phyloP scores from a whole-genome alignment of 345 rosid species.

The Sisymbrium altissimum region DNA sequence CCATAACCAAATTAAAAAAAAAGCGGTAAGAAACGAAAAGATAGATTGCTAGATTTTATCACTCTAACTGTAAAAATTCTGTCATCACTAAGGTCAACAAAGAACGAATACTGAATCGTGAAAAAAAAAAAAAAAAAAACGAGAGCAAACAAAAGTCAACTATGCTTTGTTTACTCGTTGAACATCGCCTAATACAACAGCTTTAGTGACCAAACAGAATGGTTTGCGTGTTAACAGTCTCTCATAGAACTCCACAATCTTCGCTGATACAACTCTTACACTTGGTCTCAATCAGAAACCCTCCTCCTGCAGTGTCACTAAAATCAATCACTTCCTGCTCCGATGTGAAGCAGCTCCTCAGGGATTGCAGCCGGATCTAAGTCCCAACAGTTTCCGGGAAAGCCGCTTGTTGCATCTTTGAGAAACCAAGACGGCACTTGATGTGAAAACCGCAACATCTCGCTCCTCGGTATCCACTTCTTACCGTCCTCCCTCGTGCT shows the following conservation, averaged over 20 bases:
- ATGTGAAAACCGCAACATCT: constrained; percentile 91
- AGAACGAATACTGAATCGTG: constrained; percentile 17
- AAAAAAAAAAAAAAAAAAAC: background rate
- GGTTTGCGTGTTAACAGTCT: constrained; percentile 15
- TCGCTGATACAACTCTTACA: constrained; percentile 24
- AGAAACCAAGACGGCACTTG: constrained; percentile 92
- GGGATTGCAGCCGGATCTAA: constrained; percentile 98
- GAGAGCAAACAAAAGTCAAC: constrained; percentile 24
- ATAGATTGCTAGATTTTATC: constrained; percentile 22
- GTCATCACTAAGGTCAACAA: constrained; percentile 30
- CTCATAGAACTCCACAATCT: constrained; percentile 17
- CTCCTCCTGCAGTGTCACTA: background rate
- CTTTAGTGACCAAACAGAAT: constrained; percentile 20
- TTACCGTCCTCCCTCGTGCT: constrained; percentile 46
- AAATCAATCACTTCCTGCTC: constrained; percentile 34
- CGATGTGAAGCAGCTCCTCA: constrained; percentile 73
- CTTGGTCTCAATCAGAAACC: constrained; percentile 20
- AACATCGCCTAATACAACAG: constrained; percentile 28
- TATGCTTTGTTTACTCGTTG: constrained; percentile 31
- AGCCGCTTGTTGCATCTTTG: constrained; percentile 48
- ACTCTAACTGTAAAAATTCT: constrained; percentile 16
- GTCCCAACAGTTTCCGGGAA: constrained; percentile 91
- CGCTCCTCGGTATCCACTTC: constrained; percentile 88
- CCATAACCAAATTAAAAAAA: too few species aligned
- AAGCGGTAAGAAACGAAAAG: background rate